Base-by-base conservation (phyloP, 192 early-diverging fungal genomes). In the Pilobolus umbonatus region DNA sequence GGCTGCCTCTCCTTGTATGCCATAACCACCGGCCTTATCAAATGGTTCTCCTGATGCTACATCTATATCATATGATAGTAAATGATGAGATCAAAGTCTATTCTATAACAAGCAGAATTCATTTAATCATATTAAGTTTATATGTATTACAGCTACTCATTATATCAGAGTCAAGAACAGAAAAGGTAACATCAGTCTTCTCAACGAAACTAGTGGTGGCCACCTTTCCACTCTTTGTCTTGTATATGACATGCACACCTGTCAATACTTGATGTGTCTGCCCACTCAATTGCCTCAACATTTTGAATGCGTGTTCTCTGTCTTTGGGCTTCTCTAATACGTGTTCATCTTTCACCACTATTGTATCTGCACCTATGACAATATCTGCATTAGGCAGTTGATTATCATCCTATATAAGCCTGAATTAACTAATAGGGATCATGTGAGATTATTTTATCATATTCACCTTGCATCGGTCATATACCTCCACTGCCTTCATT, bases 21-120 rank as follows among this genome's bases (percentile, higher is more conserved):
- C 93, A 62, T 95, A 95, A 12, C 77, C 80, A 8, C 92, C 94
- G 22, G 93, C 88, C 70, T 92, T 90, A 54, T 89, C 88, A 65
- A 81, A 68, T 12, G 76, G 78, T 46, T 81, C 79, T 24, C 72
- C 74, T 4, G 71, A 73, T 14, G 55, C 60, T 28, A 84, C 70
- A 55, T 82, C 71, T 73, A 47, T 14, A 24, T 38, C 14, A 53
- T 19, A 46, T 32, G 19, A 46, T 24, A 28, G 25, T 51, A 42
- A 46, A 46, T 42, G 1, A 15, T 32, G 47, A 46, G 1, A 26
- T 21, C 44, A 31, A 53, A 5, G 26, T 55, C 21, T 60, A n/a
- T 22, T 21, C 31, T 59, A 64, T 73, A 25, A 63, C 11, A 61
- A 51, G 19, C 25, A 51, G 28, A 28, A 19, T 31, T 34, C 19